A percentile compares a stretch with the other conserved stretches of the same genome.
phyloP scores from a whole-genome alignment of 192 early-diverging fungal species.

The Umbelopsis vinacea region DNA sequence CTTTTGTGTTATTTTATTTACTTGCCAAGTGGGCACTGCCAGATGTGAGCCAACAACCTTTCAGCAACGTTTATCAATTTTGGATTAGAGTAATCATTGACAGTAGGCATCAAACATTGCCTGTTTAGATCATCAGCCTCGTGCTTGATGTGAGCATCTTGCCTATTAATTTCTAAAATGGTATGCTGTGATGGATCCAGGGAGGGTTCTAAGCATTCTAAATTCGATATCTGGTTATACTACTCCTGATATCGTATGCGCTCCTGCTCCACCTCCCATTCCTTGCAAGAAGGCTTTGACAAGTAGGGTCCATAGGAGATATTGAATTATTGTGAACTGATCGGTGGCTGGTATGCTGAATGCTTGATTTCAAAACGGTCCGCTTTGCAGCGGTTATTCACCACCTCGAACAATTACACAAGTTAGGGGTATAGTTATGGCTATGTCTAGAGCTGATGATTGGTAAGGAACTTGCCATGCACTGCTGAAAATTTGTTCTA shows the following conservation, averaged over 20 bases:
- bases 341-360: conserved; percentile 18
- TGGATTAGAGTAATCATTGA: too few species aligned
- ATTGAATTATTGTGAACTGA: conserved; percentile 2
- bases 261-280: not conserved
- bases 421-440: not conserved
- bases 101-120: not conserved
- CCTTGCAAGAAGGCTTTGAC: not conserved
- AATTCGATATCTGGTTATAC: not conserved
- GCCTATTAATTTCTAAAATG: not conserved
- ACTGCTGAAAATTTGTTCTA: too few species aligned
- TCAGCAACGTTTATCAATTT: too few species aligned
- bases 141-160: not conserved
- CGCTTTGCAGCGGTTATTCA: not conserved
- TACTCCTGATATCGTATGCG: not conserved
- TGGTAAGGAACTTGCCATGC: too few species aligned
- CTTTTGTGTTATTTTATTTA: not conserved
- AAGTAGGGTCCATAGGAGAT: not conserved
- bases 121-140: not conserved
- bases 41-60: too few species aligned
- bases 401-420: not conserved
- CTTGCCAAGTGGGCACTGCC: too few species aligned
- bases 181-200: not conserved
- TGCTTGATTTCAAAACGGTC: not conserved
- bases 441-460: too few species aligned
- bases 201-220: not conserved